phyloP scores from a whole-genome alignment of 768 basidiomycete species.

The Sarcodon aspratus region DNA sequence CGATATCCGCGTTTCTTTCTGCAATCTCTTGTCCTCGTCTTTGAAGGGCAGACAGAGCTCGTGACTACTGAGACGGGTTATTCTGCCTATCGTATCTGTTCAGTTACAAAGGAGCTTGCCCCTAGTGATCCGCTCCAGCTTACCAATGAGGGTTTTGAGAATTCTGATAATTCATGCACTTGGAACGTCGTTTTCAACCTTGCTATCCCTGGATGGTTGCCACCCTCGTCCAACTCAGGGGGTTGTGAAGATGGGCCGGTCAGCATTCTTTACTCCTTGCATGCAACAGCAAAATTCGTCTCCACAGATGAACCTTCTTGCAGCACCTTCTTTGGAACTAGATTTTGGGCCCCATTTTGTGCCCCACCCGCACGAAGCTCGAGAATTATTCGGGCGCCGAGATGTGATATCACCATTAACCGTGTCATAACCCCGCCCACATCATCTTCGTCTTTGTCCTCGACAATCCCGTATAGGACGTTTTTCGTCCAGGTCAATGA shows the following conservation, averaged over 20 bases:
- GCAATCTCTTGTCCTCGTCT: slow-evolving; percentile 60
- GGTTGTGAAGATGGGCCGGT: slow-evolving; percentile 25
- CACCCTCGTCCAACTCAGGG: slow-evolving; percentile 31
- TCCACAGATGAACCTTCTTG: slow-evolving; percentile 15
- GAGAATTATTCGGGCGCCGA: slow-evolving; percentile 27
- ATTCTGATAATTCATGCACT: slow-evolving; percentile 38
- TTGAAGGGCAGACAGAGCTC: slow-evolving; percentile 82
- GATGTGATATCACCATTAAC: slow-evolving; percentile 32
- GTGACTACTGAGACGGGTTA: slow-evolving; percentile 58
- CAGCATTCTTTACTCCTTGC: slow-evolving; percentile 56
- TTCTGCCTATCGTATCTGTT: slow-evolving; percentile 53
- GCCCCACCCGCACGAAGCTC: slow-evolving; percentile 34
- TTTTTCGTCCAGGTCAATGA: slow-evolving; percentile 10
- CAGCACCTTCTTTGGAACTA: slow-evolving; percentile 27
- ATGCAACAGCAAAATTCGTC: slow-evolving; percentile 50
- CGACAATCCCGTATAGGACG: slow-evolving; percentile 24
- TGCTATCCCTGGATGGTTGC: slow-evolving; percentile 86
- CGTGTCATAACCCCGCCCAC: slow-evolving; percentile 29
- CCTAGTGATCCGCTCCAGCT: slow-evolving; percentile 45
- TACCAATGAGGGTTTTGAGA: slow-evolving; percentile 53
- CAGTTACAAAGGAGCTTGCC: slow-evolving; percentile 51
- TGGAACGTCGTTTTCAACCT: slow-evolving; percentile 81
- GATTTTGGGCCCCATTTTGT: slow-evolving; percentile 32
- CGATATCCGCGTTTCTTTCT: slow-evolving; percentile 42
- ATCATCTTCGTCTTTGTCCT: slow-evolving; percentile 17